phyloP scores from a whole-genome alignment of 192 early-diverging fungal species.

The Funneliformis geosporum region DNA sequence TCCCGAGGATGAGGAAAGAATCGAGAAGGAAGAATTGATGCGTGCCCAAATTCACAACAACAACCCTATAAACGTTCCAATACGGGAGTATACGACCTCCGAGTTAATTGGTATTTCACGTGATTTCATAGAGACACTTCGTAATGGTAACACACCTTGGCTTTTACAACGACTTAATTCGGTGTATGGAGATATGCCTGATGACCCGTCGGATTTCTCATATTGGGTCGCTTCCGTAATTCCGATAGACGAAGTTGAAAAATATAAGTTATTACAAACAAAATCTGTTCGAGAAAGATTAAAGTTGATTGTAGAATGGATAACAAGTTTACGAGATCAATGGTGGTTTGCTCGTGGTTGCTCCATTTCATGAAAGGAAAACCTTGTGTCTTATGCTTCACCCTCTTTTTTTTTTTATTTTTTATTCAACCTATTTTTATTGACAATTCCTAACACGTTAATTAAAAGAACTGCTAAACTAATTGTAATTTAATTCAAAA shows the following conservation, averaged over 20 bases:
- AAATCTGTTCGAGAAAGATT: slow-evolving; percentile 51
- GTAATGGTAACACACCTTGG: slow-evolving; percentile 37
- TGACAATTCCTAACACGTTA: too few species aligned
- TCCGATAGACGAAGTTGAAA: slow-evolving; percentile 49
- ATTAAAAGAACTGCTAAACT: too few species aligned
- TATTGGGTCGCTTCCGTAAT: slow-evolving; percentile 58
- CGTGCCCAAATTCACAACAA: slow-evolving; percentile 25
- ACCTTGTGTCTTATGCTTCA: too few species aligned
- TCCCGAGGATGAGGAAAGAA: slow-evolving; percentile 39
- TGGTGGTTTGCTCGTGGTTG: slow-evolving; percentile 33
- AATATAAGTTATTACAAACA: slow-evolving; percentile 44
- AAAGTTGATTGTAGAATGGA: slow-evolving; percentile 48
- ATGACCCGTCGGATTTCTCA: slow-evolving; percentile 42
- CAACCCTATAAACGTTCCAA: slow-evolving; percentile 18
- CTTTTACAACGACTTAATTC: slow-evolving; percentile 41
- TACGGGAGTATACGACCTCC: slow-evolving; percentile 30
- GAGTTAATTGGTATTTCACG: slow-evolving; percentile 40
- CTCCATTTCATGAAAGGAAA: slow-evolving; percentile 17
- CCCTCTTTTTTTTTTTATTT: too few species aligned
- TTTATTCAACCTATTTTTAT: too few species aligned
- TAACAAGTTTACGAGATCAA: slow-evolving; percentile 24
- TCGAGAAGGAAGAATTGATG: slow-evolving; percentile 28
- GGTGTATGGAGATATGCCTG: slow-evolving; percentile 46
- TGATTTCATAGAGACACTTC: slow-evolving; percentile 40
- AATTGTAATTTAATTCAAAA: too few species aligned